These are phyloP conservation scores for Diversispora epigaea DNA, from an alignment of 192 early-diverging fungal genomes.

Conservation along the genomic window DNA sequence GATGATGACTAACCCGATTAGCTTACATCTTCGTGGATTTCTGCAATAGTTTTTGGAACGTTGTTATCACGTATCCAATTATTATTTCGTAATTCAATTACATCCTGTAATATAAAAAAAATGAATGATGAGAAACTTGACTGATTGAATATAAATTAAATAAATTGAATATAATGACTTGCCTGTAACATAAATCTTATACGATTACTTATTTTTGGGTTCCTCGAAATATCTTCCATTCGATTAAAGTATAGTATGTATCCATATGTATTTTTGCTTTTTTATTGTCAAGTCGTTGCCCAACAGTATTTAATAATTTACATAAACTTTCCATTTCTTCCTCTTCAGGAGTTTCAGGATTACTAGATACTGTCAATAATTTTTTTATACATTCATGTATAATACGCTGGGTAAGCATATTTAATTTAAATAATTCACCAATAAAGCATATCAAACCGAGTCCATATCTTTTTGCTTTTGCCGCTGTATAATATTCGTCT, in stretches of 20 bases:
- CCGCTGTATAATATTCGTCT: conserved; percentile 78
- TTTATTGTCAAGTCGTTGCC: conserved; percentile 73
- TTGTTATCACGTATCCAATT: conserved; percentile 72
- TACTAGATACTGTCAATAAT: conserved; percentile 72
- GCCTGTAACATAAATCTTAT: conserved; percentile 79
- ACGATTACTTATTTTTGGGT: conserved; percentile 64
- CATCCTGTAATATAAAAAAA: conserved; percentile 47
- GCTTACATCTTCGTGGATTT: conserved; percentile 79
- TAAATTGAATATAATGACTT: not conserved
- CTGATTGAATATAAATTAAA: not conserved
- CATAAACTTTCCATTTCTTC: conserved; percentile 93
- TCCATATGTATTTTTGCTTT: conserved; percentile 70
- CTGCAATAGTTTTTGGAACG: too few relatives aligned
- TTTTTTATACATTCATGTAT: conserved; percentile 90
- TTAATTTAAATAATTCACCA: conserved; percentile 90
- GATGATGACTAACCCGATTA: too few relatives aligned
- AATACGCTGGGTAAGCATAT: conserved; percentile 90
- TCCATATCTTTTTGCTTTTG: conserved; percentile 91
- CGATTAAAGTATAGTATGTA: conserved; percentile 81
- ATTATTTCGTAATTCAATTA: conserved; percentile 78
- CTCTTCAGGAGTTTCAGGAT: conserved; percentile 79
- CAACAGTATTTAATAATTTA: conserved; percentile 89
- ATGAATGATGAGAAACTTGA: not conserved
- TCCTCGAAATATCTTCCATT: conserved; percentile 73
- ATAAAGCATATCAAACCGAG: conserved; percentile 93